Conservation (phyloP, 2,329 filamentous ascomycete genomes). For the Blastomyces percursus region DNA sequence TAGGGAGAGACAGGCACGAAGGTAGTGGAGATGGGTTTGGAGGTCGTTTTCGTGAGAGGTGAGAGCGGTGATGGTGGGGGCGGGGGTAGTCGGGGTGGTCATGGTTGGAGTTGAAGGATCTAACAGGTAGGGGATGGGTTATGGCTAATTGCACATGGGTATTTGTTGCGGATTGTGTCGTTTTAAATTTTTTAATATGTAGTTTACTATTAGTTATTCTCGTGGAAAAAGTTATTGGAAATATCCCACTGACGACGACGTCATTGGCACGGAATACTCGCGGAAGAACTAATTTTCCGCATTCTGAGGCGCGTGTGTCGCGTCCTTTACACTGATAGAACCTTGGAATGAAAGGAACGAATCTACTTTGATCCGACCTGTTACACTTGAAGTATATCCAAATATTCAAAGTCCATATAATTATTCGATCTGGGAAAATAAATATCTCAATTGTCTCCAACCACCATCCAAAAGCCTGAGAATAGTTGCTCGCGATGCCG, state of each 20-base stretch:
- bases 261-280: background rate
- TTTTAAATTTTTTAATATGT: background rate
- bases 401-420: background rate
- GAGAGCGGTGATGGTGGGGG: background rate
- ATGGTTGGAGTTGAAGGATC: constrained; percentile 4
- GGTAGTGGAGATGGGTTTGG: constrained; percentile 38
- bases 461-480: background rate
- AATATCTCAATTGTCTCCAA: background rate
- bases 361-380: background rate
- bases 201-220: background rate
- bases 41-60: constrained; percentile 16
- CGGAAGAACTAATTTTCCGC: constrained; percentile 4
- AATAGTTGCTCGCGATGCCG: constrained; percentile 5
- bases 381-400: background rate
- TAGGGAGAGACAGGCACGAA: constrained; percentile 62
- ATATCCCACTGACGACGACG: background rate
- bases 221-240: background rate
- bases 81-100: constrained; percentile 15
- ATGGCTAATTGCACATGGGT: background rate
- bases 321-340: background rate
- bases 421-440: background rate
- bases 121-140: background rate
- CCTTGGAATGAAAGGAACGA: background rate
- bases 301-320: background rate
- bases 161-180: background rate